Percentiles rank a stretch among this genome's conserved stretches.
Evolutionary conservation across 2,329 filamentous ascomycete species (phyloP).

Genomic region (Xylaria sp.): DNA sequence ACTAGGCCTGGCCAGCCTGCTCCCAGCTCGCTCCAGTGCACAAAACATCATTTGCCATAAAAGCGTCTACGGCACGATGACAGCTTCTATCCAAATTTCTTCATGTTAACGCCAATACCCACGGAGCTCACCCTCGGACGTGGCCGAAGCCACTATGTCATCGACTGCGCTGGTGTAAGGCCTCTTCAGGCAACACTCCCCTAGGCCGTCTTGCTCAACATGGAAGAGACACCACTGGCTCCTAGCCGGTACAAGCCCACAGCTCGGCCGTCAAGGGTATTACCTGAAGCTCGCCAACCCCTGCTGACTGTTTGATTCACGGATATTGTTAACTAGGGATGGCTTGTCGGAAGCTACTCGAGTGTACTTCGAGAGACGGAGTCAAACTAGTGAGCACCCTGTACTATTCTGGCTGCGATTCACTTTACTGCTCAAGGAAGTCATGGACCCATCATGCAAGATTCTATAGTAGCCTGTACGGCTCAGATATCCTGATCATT

Average conservation of each 20-base stretch:
- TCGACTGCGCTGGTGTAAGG: conserved; percentile 7
- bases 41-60: conserved; percentile 1
- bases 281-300: conserved; percentile 31
- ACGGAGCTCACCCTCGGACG: conserved; percentile 16
- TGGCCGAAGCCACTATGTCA: conserved; percentile 25
- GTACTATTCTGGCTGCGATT: conserved; percentile 27
- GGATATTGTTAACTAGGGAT: conserved; percentile 32
- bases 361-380: conserved; percentile 32
- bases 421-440: conserved; percentile 25
- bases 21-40: background rate
- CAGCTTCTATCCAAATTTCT: background rate
- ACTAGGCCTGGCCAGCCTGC: background rate
- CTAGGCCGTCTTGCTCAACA: conserved; percentile 18
- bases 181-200: conserved; percentile 35
- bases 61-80: background rate
- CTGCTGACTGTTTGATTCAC: conserved; percentile 30
- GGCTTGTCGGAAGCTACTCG: conserved; percentile 31
- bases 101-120: background rate
- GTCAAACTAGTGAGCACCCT: conserved; percentile 30
- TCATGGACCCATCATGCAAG: conserved; percentile 33
- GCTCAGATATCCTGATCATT: conserved; percentile 28
- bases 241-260: conserved; percentile 24
- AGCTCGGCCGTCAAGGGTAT: conserved; percentile 33
- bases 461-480: conserved; percentile 31
- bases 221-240: conserved; percentile 30